Evolutionary conservation across 2,329 filamentous ascomycete species (phyloP).

Genomic region (Fusarium xylarioides): DNA sequence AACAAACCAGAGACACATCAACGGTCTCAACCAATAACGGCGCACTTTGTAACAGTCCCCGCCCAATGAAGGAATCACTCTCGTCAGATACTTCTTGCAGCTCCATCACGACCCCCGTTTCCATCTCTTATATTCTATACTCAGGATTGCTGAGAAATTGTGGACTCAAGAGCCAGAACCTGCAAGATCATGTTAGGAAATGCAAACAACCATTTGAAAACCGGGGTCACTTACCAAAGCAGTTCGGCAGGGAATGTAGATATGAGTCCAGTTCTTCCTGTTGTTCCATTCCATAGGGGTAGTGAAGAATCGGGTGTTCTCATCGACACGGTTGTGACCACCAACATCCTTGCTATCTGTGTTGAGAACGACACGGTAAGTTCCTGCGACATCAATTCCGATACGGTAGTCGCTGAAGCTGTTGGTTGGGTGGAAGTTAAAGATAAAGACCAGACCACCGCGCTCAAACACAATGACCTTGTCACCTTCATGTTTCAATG

Average conservation of each 20-base stretch:
- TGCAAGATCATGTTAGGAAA: constrained; percentile 39
- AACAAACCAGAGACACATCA: background rate
- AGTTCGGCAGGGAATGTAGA: constrained; percentile 87
- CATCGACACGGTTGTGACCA: constrained; percentile 79
- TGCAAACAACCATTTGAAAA: background rate
- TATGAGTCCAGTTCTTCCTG: constrained; percentile 87
- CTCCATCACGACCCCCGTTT: background rate
- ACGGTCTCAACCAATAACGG: background rate
- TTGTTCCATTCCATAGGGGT: constrained; percentile 91
- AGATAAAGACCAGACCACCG: constrained; percentile 88
- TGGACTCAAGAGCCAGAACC: constrained; percentile 61
- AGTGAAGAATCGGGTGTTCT: constrained; percentile 89
- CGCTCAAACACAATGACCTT: constrained; percentile 97
- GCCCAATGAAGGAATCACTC: background rate
- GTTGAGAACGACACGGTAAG: constrained; percentile 87
- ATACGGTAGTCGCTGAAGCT: constrained; percentile 95
- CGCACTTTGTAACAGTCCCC: background rate
- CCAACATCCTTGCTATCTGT: constrained; percentile 81
- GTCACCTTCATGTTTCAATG: constrained; percentile 90
- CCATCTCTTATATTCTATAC: background rate
- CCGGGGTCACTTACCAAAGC: constrained; percentile 72
- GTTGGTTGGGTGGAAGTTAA: constrained; percentile 89
- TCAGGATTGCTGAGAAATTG: constrained; percentile 34
- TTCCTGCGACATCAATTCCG: constrained; percentile 84
- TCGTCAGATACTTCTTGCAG: background rate